Conservation (phyloP, 169 alveolate species). For the Cryptosporidium andersoni region DNA sequence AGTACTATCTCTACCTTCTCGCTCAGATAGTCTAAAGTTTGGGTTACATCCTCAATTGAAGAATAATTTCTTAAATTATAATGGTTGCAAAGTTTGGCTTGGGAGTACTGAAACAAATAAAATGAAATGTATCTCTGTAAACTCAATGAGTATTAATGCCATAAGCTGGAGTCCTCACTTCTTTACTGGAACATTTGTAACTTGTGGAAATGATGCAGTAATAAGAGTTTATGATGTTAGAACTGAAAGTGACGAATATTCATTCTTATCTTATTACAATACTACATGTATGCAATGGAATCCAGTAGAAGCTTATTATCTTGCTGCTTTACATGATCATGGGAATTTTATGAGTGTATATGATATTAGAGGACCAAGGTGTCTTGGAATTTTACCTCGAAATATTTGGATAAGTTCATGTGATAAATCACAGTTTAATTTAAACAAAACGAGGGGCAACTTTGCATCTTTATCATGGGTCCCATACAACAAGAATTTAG, state of each 20-base stretch:
- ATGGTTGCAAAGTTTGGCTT: conserved; percentile 12
- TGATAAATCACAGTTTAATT: too few species aligned
- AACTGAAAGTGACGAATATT: conserved; percentile 8
- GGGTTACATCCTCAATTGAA: conserved; percentile 31
- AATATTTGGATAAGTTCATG: conserved; percentile 3
- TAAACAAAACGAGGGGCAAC: background rate
- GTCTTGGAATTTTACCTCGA: conserved; percentile 36
- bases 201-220: conserved; percentile 51
- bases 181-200: conserved; percentile 66
- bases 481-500: conserved; percentile 17
- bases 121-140: conserved; percentile 34
- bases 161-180: conserved; percentile 69
- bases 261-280: conserved; percentile 56
- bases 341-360: conserved; percentile 42
- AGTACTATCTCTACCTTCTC: background rate
- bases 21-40: conserved; percentile 27
- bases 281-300: conserved; percentile 40
- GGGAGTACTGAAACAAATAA: conserved; percentile 5
- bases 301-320: conserved; percentile 17
- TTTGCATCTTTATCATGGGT: conserved; percentile 21
- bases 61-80: conserved; percentile 7
- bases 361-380: conserved; percentile 27
- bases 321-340: conserved; percentile 33
- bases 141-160: conserved; percentile 31
- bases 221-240: conserved; percentile 50